Conservation (phyloP, 495 filamentous ascomycete species). For the Aspergillus nanangensis region DNA sequence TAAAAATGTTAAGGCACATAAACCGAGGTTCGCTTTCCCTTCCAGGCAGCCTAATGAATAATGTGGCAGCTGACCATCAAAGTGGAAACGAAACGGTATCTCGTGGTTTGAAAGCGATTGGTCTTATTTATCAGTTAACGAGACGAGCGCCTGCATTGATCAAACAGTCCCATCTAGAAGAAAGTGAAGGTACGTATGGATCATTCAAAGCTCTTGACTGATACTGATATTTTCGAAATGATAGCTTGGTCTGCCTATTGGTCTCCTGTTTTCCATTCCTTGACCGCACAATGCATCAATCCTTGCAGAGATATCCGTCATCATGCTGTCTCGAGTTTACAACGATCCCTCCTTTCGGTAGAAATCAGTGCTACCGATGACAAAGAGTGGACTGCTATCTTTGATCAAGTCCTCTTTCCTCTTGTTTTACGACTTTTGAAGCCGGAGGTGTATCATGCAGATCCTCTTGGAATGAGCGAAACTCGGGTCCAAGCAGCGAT, state of each 20-base stretch:
- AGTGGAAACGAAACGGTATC: constrained; percentile 72
- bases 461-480: constrained; percentile 91
- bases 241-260: constrained; percentile 96
- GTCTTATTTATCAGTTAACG: constrained; percentile 75
- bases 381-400: constrained; percentile 91
- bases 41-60: neutral
- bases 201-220: neutral
- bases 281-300: constrained; percentile 89
- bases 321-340: constrained; percentile 80
- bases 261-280: constrained; percentile 86
- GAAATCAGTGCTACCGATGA: constrained; percentile 73
- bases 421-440: constrained; percentile 84
- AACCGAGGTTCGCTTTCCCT: constrained; percentile 48
- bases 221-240: constrained; percentile 12
- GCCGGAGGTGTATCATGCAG: constrained; percentile 90
- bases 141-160: constrained; percentile 78
- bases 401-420: constrained; percentile 93
- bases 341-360: constrained; percentile 77
- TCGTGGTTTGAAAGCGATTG: constrained; percentile 75
- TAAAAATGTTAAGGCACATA: constrained; percentile 53
- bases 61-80: neutral
- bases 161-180: constrained; percentile 87
- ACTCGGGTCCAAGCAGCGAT: constrained; percentile 90
- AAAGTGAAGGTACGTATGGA: constrained; percentile 64
- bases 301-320: constrained; percentile 92